phyloP scores from a whole-genome alignment of 192 early-diverging fungal genomes.

The Pecoramyces ruminantium region DNA sequence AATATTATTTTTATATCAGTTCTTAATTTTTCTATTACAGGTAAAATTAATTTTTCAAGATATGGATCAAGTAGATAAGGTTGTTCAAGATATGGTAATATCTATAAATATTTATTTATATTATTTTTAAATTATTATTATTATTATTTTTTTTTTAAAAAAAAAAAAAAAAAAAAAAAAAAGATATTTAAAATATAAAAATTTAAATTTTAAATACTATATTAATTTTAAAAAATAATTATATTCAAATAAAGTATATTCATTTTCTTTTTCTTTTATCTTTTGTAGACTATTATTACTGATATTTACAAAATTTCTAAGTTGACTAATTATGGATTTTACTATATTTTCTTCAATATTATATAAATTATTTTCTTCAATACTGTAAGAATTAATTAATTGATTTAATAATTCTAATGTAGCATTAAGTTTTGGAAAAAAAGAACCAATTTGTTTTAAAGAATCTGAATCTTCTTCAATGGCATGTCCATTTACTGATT shows the following conservation, averaged over 20 bases:
- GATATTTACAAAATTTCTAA: not conserved
- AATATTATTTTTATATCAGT: constrained; percentile 4
- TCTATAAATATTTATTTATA: no score
- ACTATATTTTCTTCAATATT: not conserved
- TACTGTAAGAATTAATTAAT: not conserved
- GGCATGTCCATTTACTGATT: not conserved
- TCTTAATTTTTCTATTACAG: constrained; percentile 33
- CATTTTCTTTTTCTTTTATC: no score
- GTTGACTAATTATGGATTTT: not conserved
- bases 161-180: no score
- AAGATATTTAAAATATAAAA: no score
- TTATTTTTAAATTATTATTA: no score
- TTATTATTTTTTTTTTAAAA: no score
- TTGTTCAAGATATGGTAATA: constrained; percentile 19
- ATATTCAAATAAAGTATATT: no score
- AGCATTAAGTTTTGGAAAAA: not conserved
- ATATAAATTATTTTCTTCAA: not conserved
- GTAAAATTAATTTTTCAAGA: constrained; percentile 43
- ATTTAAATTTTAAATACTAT: no score
- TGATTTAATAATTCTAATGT: not conserved
- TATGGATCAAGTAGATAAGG: constrained; percentile 58
- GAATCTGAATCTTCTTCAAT: not conserved
- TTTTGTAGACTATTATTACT: no score
- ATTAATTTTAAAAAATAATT: no score
- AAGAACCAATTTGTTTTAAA: not conserved